Conservation (phyloP, 2,329 filamentous ascomycete species). For the Apiospora kogelbergensis region DNA sequence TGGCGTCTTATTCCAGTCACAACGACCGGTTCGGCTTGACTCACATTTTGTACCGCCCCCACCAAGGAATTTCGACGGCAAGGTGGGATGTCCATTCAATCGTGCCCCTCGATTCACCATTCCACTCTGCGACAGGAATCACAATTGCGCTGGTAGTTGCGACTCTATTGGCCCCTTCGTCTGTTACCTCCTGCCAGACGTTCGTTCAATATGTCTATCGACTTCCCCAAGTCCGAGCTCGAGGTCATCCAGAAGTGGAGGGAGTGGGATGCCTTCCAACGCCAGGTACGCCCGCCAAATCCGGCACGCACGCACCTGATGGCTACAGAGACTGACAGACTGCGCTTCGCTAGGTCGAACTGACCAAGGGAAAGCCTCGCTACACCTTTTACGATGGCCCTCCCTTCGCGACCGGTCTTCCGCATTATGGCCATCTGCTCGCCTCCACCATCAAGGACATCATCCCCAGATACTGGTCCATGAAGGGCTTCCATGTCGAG, state of each 20-base stretch:
- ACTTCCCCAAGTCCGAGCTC: slow-evolving; percentile 92
- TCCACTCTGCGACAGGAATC: neutral
- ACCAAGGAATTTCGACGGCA: neutral
- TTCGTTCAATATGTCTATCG: slow-evolving; percentile 72
- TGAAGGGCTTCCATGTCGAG: slow-evolving; percentile 93
- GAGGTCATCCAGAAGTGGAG: slow-evolving; percentile 82
- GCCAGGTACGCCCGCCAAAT: slow-evolving; percentile 57
- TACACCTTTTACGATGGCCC: slow-evolving; percentile 96
- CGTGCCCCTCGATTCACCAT: slow-evolving; percentile 5
- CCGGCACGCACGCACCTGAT: neutral
- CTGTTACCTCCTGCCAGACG: neutral
- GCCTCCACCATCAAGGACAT: slow-evolving; percentile 97
- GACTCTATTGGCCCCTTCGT: neutral
- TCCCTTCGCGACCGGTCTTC: slow-evolving; percentile 71
- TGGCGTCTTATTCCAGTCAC: neutral
- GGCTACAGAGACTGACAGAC: neutral
- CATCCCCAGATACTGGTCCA: slow-evolving; percentile 94
- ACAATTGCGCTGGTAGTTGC: neutral
- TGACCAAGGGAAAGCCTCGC: slow-evolving; percentile 76
- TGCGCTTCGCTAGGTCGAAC: slow-evolving; percentile 53
- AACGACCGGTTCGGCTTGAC: neutral
- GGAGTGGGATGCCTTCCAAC: slow-evolving; percentile 87
- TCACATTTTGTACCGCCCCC: neutral
- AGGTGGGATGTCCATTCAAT: neutral
- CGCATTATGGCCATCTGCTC: slow-evolving; percentile 72